Conservation (phyloP, 2,329 filamentous ascomycete species). For the Hymenoscyphus salicellus region DNA sequence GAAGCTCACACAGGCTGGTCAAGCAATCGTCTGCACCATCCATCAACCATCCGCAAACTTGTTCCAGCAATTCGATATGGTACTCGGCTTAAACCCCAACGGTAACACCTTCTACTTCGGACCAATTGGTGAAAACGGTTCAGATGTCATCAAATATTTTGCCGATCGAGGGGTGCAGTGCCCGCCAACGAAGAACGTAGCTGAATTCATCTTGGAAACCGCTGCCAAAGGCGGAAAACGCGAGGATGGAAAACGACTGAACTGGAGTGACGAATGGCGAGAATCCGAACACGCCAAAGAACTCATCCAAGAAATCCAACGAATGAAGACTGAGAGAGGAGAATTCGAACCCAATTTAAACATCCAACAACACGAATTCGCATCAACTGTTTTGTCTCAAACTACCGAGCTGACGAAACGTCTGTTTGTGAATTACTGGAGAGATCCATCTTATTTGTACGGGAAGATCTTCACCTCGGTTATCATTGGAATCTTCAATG, state of each 20-base stretch:
- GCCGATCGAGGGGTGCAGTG: constrained; percentile 62
- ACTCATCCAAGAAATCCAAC: constrained; percentile 63
- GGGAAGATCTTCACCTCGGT: constrained; percentile 71
- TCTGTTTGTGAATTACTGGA: constrained; percentile 71
- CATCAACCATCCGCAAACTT: constrained; percentile 69
- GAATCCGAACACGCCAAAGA: constrained; percentile 59
- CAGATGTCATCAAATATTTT: constrained; percentile 66
- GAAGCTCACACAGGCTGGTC: constrained; percentile 63
- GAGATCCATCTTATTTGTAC: constrained; percentile 73
- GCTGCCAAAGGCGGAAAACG: constrained; percentile 55
- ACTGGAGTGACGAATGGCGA: constrained; percentile 76
- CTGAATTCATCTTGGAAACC: constrained; percentile 65
- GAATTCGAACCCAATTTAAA: constrained; percentile 40
- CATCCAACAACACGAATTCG: constrained; percentile 55
- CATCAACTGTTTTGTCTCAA: constrained; percentile 62
- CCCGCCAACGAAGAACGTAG: constrained; percentile 63
- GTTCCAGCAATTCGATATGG: constrained; percentile 71
- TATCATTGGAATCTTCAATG: constrained; percentile 73
- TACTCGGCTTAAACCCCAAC: constrained; percentile 64
- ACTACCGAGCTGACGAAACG: constrained; percentile 65
- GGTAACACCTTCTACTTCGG: constrained; percentile 73
- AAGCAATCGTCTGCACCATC: constrained; percentile 72
- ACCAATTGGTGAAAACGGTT: constrained; percentile 64
- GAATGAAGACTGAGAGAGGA: constrained; percentile 31
- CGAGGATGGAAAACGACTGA: constrained; percentile 52